Evolutionary conservation across 2,329 filamentous ascomycete genomes (phyloP).

Genomic region (Fusarium torreyae): DNA sequence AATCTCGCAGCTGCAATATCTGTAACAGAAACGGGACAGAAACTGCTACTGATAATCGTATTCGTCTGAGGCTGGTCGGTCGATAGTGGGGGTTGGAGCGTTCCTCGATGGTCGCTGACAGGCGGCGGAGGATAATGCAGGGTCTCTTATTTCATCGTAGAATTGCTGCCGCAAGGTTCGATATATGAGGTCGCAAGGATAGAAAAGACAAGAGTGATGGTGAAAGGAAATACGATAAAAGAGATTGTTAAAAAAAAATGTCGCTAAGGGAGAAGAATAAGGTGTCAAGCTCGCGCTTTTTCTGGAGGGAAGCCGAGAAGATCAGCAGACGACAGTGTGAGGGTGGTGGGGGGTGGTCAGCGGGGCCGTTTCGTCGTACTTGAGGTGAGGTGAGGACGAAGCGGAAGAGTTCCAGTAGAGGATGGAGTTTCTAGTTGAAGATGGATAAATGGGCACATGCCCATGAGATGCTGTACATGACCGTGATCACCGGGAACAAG

Average conservation of each 20-base stretch:
- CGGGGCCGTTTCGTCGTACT: constrained; percentile 44
- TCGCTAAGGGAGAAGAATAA: constrained; percentile 29
- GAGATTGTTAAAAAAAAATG: constrained; percentile 26
- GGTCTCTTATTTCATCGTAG: constrained; percentile 47
- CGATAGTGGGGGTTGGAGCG: constrained; percentile 38
- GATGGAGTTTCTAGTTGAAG: constrained; percentile 26
- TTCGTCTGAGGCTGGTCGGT: constrained; percentile 23
- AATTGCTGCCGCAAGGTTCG: constrained; percentile 6
- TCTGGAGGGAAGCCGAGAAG: constrained; percentile 34
- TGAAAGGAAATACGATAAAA: constrained; percentile 17
- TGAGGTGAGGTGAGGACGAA: constrained; percentile 13
- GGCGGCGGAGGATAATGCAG: constrained; percentile 25
- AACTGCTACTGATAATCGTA: constrained; percentile 8
- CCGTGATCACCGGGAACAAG: constrained; percentile 44
- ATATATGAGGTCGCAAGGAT: constrained; percentile 1
- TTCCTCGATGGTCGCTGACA: constrained; percentile 34
- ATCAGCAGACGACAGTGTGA: constrained; percentile 49
- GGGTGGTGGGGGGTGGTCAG: constrained; percentile 46
- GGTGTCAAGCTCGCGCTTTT: constrained; percentile 29
- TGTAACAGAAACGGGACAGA: constrained; percentile 7
- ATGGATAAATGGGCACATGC: constrained; percentile 45
- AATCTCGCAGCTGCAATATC: not conserved
- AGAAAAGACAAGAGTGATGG: constrained; percentile 8
- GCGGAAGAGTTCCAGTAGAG: constrained; percentile 23
- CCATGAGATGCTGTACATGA: constrained; percentile 44